Evolutionary conservation across 495 filamentous ascomycete genomes (phyloP).

Genomic region (Penicillium dipodomyicola): DNA sequence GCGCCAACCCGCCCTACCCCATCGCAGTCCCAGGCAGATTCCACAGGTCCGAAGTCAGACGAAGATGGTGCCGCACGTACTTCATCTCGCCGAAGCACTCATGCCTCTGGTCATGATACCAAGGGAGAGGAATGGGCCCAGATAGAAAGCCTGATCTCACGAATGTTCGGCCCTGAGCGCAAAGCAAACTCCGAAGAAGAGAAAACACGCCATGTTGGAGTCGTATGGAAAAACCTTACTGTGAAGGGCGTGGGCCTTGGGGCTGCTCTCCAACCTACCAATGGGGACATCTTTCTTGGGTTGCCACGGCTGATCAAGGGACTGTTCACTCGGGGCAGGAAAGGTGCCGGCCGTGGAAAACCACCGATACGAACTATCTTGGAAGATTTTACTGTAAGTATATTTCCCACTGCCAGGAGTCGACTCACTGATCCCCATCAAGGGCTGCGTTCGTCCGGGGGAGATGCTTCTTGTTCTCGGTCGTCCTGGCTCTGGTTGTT

Average conservation of each 20-base stretch:
- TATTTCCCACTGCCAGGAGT: slow-evolving; percentile 42
- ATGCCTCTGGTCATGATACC: slow-evolving; percentile 31
- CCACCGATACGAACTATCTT: slow-evolving; percentile 60
- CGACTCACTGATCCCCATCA: slow-evolving; percentile 23
- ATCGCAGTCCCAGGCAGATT: background rate
- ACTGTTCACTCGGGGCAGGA: slow-evolving; percentile 43
- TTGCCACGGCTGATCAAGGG: slow-evolving; percentile 52
- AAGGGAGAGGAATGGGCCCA: slow-evolving; percentile 55
- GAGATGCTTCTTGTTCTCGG: slow-evolving; percentile 66
- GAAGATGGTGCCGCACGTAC: slow-evolving; percentile 52
- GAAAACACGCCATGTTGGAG: slow-evolving; percentile 55
- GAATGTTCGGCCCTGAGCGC: slow-evolving; percentile 62
- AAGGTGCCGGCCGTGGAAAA: slow-evolving; percentile 43
- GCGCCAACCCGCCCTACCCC: slow-evolving; percentile 8
- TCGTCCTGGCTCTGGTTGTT: slow-evolving; percentile 68
- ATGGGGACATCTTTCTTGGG: slow-evolving; percentile 61
- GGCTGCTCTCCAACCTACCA: slow-evolving; percentile 62
- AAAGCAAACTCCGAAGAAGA: slow-evolving; percentile 65
- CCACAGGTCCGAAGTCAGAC: slow-evolving; percentile 18
- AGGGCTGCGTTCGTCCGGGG: slow-evolving; percentile 48
- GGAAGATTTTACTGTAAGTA: slow-evolving; percentile 54
- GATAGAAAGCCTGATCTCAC: slow-evolving; percentile 58
- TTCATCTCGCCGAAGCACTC: slow-evolving; percentile 50
- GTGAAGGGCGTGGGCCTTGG: slow-evolving; percentile 68
- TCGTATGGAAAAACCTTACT: slow-evolving; percentile 60